Evolutionary conservation across 257 asterid genomes (phyloP), one percentile per base, ranked within the genome.

Genomic region (Ajuga chamaepitys): DNA sequence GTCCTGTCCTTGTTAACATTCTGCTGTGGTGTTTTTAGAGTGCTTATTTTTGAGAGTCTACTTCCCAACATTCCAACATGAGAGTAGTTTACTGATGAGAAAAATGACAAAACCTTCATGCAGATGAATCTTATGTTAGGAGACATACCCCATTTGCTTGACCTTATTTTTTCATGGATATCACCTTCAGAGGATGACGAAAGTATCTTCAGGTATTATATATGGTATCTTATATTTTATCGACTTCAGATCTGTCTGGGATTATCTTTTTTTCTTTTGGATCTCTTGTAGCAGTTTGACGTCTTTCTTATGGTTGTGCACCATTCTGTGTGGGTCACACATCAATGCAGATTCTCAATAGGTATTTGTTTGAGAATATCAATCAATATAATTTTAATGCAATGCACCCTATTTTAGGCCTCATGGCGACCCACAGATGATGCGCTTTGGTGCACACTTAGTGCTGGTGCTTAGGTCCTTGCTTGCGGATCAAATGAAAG

Each of bases 351-450:
- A 26, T 64, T 61, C 30, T 58, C 40, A 40, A 30, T 21, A 26
- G 35, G 18, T 66, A 25, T 57, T 58, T 45, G 16, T 53, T 62
- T 57, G 24, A 10, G 68, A 67, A 18, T 52, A 30, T 48, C 6
- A 38, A 30, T 71, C 18, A 20, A 47, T 65, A 42, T 64, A 38
- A 62, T 54, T 74, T 28, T 74, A 70, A 55, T 70, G 61, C 58
- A 28, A 35, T 72, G 73, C 54, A 25, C 68, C 37, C 68, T 73
- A 24, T 45, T 69, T 72, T 57, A 94, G 97, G 89, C 97, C 97
- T 68, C 97, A 90, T 75, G 99, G 99, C n/a, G 99, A 94, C 73
- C 97, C 99, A 21, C 96, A 94, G 71, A 88, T 94, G 97, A 90
- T 94, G 90, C 96, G 97, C 54, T 88, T 89, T 79, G 97, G 99